A percentile compares a stretch with the other conserved stretches of the same genome.
Conservation (phyloP, 208 protist species). For the Spongospora subterranea region DNA sequence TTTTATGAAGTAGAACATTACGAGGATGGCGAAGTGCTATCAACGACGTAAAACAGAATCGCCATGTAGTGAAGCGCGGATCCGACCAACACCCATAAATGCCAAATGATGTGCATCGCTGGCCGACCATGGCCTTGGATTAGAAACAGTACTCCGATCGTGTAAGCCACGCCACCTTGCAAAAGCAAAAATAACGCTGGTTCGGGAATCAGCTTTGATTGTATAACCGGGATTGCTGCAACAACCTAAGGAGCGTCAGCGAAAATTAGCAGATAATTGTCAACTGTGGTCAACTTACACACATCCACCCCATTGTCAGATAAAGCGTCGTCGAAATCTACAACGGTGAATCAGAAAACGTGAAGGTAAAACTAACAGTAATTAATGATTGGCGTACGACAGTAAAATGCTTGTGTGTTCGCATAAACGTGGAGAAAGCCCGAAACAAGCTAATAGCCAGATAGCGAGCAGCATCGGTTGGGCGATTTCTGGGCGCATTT, state of each 20-base stretch:
- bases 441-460: background rate
- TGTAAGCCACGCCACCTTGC: conserved; percentile 36
- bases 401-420: conserved; percentile 37
- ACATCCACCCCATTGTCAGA: conserved; percentile 47
- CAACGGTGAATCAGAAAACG: too few species aligned
- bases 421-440: background rate
- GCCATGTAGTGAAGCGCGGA: background rate
- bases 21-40: too few species aligned
- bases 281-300: background rate
- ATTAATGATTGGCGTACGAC: background rate
- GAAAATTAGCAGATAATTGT: background rate
- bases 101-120: conserved; percentile 25
- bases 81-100: conserved; percentile 4
- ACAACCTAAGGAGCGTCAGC: background rate
- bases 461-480: conserved; percentile 18
- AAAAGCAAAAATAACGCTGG: background rate
- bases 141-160: background rate
- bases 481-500: conserved; percentile 7
- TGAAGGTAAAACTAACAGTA: background rate
- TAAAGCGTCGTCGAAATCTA: conserved; percentile 24
- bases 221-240: conserved; percentile 15
- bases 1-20: too few species aligned
- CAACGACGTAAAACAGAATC: conserved; percentile 17
- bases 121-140: background rate
- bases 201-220: conserved; percentile 29